Evolutionary conservation across 2,329 filamentous ascomycete species (phyloP).

Genomic region (Claviceps monticola): DNA sequence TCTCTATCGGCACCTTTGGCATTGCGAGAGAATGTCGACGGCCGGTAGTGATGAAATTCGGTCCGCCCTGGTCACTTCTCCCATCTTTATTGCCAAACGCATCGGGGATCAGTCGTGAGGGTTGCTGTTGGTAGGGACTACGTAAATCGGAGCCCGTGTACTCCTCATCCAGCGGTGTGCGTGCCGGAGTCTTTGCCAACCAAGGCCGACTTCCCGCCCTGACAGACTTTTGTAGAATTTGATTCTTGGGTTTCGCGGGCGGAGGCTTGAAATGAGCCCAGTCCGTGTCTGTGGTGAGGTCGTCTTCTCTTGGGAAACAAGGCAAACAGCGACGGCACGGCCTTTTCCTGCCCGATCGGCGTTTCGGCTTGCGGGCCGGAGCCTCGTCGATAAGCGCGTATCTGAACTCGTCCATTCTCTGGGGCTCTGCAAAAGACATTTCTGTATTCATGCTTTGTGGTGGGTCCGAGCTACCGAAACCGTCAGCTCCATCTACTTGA

Average conservation of each 20-base stretch:
- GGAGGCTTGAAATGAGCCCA: constrained; percentile 12
- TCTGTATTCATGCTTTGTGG: constrained; percentile 16
- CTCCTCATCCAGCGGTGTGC: background rate
- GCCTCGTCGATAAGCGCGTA: constrained; percentile 20
- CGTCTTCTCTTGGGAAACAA: constrained; percentile 14
- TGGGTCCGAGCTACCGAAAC: constrained; percentile 5
- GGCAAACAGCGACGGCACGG: constrained; percentile 14
- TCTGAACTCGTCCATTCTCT: constrained; percentile 20
- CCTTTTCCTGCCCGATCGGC: constrained; percentile 6
- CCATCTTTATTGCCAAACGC: background rate
- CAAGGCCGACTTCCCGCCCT: background rate
- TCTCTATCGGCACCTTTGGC: constrained; percentile 1
- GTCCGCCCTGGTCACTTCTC: background rate
- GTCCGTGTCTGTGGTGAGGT: constrained; percentile 12
- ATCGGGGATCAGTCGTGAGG: background rate
- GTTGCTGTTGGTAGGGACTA: constrained; percentile 4
- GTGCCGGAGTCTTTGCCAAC: background rate
- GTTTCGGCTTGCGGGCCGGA: constrained; percentile 11
- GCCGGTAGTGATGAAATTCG: constrained; percentile 7
- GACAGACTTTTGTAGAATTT: background rate
- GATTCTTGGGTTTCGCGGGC: constrained; percentile 1
- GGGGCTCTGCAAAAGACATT: constrained; percentile 17
- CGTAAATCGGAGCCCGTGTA: background rate
- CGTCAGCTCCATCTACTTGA: constrained; percentile 18
- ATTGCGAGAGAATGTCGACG: constrained; percentile 5